Evolutionary conservation across 1,284 basidiomycete genomes (phyloP), one percentile per base, ranked within the genome.

Genomic region (Calocybe gambosa): DNA sequence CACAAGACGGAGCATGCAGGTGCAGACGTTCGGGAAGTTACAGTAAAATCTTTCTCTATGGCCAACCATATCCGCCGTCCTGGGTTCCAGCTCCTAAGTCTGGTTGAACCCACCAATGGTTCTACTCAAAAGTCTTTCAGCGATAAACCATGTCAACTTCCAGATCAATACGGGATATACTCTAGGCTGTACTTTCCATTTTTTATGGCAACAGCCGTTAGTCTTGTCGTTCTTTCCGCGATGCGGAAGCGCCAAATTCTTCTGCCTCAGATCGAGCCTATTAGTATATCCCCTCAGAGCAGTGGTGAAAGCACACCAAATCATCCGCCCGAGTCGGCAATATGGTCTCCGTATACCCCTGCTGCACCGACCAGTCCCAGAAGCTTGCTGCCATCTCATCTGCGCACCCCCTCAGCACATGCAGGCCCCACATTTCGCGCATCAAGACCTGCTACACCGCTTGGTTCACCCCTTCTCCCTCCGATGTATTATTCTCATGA

Each of bases 41-140:
- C 87, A 0, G 71, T 92, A 53, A 91, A 89, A 63, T 85, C 89
- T 0, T 86, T 92, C 55, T 87, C 88, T 1, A 83, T 85, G 57
- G 80, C 80, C 1, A 77, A 80, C 55, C 83, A 84, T 38, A 80
- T 94, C 40, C 70, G 71, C 28, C 67, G 70, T n/a, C 89, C 91
- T 2, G 91, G 91, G 8, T 87, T 93, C 59, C 88, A 92, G 52
- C 71, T 94, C 4, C 71, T 94, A 42, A 86, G 89, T 0, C 70
- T 94, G 4, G 67, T 73, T 12, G 71, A 80, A 26, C 74, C 77
- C 12, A 47, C 51, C 18, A 40, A 62, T 5, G 51, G 61, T 20
- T 59, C 62, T 54, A 52, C 51, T 59, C 68, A 51, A 56, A 59
- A 53, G 28, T 67, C 69, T 5, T 63, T 67, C 53, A 71, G 71